phyloP scores from a whole-genome alignment of 2,329 filamentous ascomycete species.

The Ambrosiella xylebori region DNA sequence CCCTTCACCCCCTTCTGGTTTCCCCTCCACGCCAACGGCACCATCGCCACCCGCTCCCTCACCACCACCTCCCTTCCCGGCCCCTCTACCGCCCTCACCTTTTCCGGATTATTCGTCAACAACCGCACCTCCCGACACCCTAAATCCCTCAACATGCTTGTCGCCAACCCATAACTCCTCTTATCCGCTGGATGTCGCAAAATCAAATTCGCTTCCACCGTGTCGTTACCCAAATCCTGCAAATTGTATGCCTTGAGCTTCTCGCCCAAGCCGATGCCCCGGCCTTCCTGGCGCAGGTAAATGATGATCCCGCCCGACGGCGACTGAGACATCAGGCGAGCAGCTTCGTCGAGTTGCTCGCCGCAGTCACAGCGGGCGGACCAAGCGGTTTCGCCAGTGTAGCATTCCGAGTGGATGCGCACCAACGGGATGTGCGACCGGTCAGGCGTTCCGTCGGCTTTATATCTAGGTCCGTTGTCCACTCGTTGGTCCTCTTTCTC shows the following conservation, averaged over 20 bases:
- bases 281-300: slow-evolving; percentile 87
- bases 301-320: slow-evolving; percentile 72
- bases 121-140: slow-evolving; percentile 63
- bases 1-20: slow-evolving; percentile 61
- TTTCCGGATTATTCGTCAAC: slow-evolving; percentile 94
- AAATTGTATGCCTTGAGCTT: slow-evolving; percentile 98
- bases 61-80: slow-evolving; percentile 77
- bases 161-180: slow-evolving; percentile 87
- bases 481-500: background rate
- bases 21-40: slow-evolving; percentile 83
- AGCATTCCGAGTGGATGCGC: slow-evolving; percentile 93
- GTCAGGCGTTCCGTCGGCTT: background rate
- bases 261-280: slow-evolving; percentile 84
- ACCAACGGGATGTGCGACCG: slow-evolving; percentile 45
- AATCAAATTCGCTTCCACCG: slow-evolving; percentile 85
- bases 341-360: slow-evolving; percentile 92
- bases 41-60: slow-evolving; percentile 82
- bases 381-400: slow-evolving; percentile 97
- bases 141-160: slow-evolving; percentile 79
- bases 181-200: slow-evolving; percentile 88
- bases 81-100: slow-evolving; percentile 85
- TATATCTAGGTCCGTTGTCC: background rate
- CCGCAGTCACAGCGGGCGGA: slow-evolving; percentile 95
- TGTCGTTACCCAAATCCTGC: slow-evolving; percentile 92
- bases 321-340: slow-evolving; percentile 69